Conservation (phyloP, 2,329 filamentous ascomycete genomes). For the Talaromyces albobiverticillius region DNA sequence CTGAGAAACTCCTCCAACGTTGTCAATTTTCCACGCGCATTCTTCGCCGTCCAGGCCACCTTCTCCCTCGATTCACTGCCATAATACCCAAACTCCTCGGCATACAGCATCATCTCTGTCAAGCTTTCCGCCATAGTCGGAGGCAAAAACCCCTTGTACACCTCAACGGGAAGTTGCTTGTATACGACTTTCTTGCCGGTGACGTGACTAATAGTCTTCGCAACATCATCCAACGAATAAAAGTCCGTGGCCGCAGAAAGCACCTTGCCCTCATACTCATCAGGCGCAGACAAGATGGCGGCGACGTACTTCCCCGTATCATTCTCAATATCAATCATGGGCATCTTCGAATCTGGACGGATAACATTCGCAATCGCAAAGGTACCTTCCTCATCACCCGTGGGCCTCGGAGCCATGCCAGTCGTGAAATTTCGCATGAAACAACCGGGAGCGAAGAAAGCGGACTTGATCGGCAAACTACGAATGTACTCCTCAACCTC, state of each 20-base stretch:
- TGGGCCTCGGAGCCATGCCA: conserved; percentile 21
- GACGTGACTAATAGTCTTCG: conserved; percentile 29
- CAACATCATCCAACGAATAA: conserved; percentile 31
- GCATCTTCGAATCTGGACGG: conserved; percentile 24
- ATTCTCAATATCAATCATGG: conserved; percentile 32
- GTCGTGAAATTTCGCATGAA: conserved; percentile 54
- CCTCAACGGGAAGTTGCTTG: conserved; percentile 23
- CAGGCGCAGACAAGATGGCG: conserved; percentile 36
- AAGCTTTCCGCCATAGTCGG: conserved; percentile 15
- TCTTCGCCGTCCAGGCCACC: conserved; percentile 28
- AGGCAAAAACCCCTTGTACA: conserved; percentile 22
- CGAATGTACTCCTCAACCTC: conserved; percentile 56
- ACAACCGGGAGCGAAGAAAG: conserved; percentile 53
- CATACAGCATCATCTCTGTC: conserved; percentile 25
- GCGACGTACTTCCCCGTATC: conserved; percentile 37
- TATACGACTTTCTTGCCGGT: conserved; percentile 38
- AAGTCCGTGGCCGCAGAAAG: conserved; percentile 34
- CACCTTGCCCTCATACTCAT: conserved; percentile 33
- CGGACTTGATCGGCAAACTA: conserved; percentile 45
- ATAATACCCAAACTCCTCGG: conserved; percentile 36
- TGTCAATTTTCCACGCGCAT: conserved; percentile 29
- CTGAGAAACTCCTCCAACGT: conserved; percentile 36
- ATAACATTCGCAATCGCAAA: conserved; percentile 24
- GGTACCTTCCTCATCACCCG: conserved; percentile 25
- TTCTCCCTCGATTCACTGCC: conserved; percentile 29